Conservation (phyloP, 805 yeast species). For the Monosporozyma aquatica region DNA sequence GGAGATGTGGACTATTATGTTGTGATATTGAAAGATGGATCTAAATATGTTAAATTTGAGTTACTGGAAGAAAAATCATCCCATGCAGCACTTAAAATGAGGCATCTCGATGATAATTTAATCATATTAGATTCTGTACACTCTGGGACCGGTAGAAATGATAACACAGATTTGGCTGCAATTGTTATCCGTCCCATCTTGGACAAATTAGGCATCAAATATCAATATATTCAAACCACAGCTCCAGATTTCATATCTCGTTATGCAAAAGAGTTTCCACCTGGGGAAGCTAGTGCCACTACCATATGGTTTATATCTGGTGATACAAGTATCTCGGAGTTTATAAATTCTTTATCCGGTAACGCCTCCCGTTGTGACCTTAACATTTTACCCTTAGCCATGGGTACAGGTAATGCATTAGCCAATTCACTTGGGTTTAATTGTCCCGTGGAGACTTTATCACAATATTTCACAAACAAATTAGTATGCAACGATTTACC, state of each 20-base stretch:
- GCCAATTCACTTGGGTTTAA: slow-evolving; percentile 47
- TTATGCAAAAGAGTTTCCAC: not conserved
- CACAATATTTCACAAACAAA: slow-evolving; percentile 26
- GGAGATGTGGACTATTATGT: not conserved
- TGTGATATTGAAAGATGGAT: slow-evolving; percentile 7
- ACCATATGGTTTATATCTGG: slow-evolving; percentile 70
- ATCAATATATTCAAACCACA: slow-evolving; percentile 37
- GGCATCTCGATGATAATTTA: slow-evolving; percentile 5
- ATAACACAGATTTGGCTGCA: slow-evolving; percentile 32
- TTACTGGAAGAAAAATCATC: not conserved
- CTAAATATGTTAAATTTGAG: slow-evolving; percentile 9
- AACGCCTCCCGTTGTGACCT: not conserved
- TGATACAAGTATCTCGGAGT: slow-evolving; percentile 76
- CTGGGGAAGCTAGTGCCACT: slow-evolving; percentile 20
- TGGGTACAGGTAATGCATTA: slow-evolving; percentile 84
- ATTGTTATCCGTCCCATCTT: slow-evolving; percentile 42
- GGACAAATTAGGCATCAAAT: slow-evolving; percentile 28
- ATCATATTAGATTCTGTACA: slow-evolving; percentile 30
- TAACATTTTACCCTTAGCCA: slow-evolving; percentile 42
- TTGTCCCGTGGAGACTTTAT: slow-evolving; percentile 31
- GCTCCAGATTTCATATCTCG: slow-evolving; percentile 31
- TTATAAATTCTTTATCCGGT: slow-evolving; percentile 43
- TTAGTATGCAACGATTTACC: slow-evolving; percentile 21
- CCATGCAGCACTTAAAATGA: not conserved
- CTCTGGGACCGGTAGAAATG: slow-evolving; percentile 33